These are phyloP conservation scores for Alternaria arbusti DNA, from an alignment of 2,329 filamentous ascomycete genomes.

Conservation along the genomic window DNA sequence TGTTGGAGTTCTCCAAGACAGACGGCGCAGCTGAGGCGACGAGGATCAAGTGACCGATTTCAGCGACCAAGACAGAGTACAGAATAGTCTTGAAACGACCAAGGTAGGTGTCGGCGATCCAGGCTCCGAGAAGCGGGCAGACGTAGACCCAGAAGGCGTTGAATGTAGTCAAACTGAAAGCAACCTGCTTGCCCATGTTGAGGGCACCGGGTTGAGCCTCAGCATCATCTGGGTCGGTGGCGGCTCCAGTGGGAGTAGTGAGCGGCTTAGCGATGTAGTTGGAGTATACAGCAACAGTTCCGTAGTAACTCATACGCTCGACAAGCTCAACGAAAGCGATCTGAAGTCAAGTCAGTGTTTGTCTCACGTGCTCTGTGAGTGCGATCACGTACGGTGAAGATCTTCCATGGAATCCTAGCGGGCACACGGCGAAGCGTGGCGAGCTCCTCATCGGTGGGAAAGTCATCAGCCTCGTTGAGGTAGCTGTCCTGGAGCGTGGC, in stretches of 20 bases:
- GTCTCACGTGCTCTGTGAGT: background rate
- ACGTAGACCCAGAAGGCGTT: constrained; percentile 65
- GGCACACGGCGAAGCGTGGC: constrained; percentile 44
- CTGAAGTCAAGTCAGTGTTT: constrained; percentile 3
- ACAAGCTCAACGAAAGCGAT: constrained; percentile 49
- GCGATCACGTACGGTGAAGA: constrained; percentile 24
- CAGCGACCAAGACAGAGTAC: constrained; percentile 64
- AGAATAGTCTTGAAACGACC: constrained; percentile 68
- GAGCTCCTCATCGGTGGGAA: constrained; percentile 46
- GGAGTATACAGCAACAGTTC: constrained; percentile 45
- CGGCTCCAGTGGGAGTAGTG: constrained; percentile 38
- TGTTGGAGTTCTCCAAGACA: constrained; percentile 56
- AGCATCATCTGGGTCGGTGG: constrained; percentile 30
- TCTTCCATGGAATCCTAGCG: constrained; percentile 43
- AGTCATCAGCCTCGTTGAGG: constrained; percentile 28
- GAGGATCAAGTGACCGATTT: constrained; percentile 62
- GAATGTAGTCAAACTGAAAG: constrained; percentile 59
- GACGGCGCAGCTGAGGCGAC: constrained; percentile 61
- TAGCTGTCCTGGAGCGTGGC: constrained; percentile 45
- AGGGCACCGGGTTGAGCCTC: constrained; percentile 58
- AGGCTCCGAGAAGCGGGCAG: constrained; percentile 65
- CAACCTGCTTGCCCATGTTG: constrained; percentile 61
- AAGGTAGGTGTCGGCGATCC: constrained; percentile 66
- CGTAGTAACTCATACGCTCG: constrained; percentile 51
- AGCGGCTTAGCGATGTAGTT: constrained; percentile 47